These are phyloP conservation scores for Venturia aucupariae DNA, from an alignment of 2,329 filamentous ascomycete species.

Conservation along the genomic window DNA sequence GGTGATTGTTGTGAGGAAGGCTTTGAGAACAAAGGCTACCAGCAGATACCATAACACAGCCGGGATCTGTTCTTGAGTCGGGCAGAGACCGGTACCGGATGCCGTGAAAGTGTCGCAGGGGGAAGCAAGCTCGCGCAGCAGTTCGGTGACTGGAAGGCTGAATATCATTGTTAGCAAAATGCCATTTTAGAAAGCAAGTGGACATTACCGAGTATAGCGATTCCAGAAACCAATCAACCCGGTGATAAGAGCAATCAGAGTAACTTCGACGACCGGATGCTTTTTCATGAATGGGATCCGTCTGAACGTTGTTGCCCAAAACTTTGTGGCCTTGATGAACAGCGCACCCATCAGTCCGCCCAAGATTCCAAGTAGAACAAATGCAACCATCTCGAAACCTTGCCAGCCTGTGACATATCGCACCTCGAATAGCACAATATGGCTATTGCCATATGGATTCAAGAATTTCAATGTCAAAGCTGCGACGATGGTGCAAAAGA, in stretches of 20 bases:
- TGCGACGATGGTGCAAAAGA: slow-evolving; percentile 91
- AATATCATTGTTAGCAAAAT: neutral
- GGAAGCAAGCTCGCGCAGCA: slow-evolving; percentile 82
- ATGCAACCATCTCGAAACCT: slow-evolving; percentile 79
- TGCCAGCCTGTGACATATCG: slow-evolving; percentile 87
- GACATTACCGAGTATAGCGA: slow-evolving; percentile 49
- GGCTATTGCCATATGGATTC: slow-evolving; percentile 90
- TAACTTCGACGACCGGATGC: slow-evolving; percentile 77
- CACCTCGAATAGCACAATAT: slow-evolving; percentile 95
- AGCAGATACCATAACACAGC: slow-evolving; percentile 62
- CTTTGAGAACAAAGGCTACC: slow-evolving; percentile 80
- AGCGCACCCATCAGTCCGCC: slow-evolving; percentile 79
- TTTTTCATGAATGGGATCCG: slow-evolving; percentile 71
- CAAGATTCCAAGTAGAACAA: slow-evolving; percentile 76
- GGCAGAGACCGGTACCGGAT: slow-evolving; percentile 69
- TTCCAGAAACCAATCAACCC: slow-evolving; percentile 91
- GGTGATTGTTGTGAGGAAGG: slow-evolving; percentile 76
- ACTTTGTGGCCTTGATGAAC: slow-evolving; percentile 90
- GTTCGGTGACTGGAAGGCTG: slow-evolving; percentile 78
- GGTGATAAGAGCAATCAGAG: slow-evolving; percentile 77
- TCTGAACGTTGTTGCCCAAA: slow-evolving; percentile 85
- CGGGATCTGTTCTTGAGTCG: slow-evolving; percentile 66
- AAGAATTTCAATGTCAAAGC: slow-evolving; percentile 88
- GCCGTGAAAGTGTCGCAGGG: slow-evolving; percentile 67
- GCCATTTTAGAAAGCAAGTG: neutral